A percentile compares a stretch with the other conserved stretches of the same genome.
These are phyloP conservation scores for Hyphodiscus hymeniophilus DNA, from an alignment of 495 filamentous ascomycete genomes.

Conservation along the genomic window DNA sequence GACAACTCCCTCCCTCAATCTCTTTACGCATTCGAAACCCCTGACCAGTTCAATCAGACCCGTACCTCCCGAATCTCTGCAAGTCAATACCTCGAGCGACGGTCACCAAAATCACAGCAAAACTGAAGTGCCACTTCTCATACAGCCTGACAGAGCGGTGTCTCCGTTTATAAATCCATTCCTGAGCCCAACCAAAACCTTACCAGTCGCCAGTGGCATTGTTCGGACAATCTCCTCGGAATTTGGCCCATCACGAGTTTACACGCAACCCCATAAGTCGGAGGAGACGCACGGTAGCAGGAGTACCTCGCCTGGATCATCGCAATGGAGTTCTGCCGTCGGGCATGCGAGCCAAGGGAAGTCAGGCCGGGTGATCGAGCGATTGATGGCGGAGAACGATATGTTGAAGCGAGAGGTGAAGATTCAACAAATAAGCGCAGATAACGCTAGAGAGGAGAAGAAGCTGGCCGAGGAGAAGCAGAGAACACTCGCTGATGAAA, in stretches of 20 bases:
- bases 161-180: neutral
- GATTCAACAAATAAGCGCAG: conserved; percentile 60
- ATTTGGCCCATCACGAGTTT: conserved; percentile 12
- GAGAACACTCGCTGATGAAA: conserved; percentile 53
- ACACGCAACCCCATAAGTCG: neutral
- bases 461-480: conserved; percentile 68
- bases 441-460: conserved; percentile 64
- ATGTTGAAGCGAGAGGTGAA: conserved; percentile 71
- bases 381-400: conserved; percentile 82
- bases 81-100: conserved; percentile 7
- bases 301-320: neutral
- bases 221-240: conserved; percentile 18
- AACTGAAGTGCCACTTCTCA: conserved; percentile 3
- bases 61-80: conserved; percentile 12
- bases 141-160: conserved; percentile 11
- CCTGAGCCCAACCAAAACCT: conserved; percentile 3
- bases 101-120: neutral
- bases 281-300: neutral
- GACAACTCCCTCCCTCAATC: no score
- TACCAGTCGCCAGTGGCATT: conserved; percentile 10
- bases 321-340: conserved; percentile 62
- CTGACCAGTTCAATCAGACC: conserved; percentile 9
- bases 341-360: conserved; percentile 78
- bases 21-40: no score
- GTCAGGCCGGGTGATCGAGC: conserved; percentile 88